These are phyloP conservation scores for Debaryomyces maramus DNA, from an alignment of 805 yeast species.

Conservation along the genomic window DNA sequence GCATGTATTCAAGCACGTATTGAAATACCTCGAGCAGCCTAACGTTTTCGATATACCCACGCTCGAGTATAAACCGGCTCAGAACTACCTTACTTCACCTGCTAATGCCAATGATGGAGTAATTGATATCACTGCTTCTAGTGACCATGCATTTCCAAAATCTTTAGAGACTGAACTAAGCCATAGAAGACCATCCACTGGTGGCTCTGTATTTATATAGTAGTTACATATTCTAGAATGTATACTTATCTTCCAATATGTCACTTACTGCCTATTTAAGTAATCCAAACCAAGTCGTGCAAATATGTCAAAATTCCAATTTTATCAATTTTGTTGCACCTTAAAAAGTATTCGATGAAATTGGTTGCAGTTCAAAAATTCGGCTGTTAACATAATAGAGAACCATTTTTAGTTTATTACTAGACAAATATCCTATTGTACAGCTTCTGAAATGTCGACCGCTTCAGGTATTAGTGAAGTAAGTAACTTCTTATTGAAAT, in stretches of 20 bases:
- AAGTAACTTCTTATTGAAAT: neutral
- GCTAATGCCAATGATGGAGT: neutral
- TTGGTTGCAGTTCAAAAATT: constrained; percentile 3
- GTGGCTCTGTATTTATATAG: constrained; percentile 10
- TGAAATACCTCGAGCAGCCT: constrained; percentile 18
- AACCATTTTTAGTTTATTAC: neutral
- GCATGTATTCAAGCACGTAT: constrained; percentile 35
- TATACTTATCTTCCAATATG: neutral
- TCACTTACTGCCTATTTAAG: neutral
- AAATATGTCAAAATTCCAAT: neutral
- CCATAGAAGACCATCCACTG: constrained; percentile 17
- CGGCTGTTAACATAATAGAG: neutral
- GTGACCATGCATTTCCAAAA: neutral
- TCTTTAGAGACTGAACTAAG: neutral
- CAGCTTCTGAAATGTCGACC: neutral
- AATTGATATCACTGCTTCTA: neutral
- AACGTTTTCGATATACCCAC: neutral
- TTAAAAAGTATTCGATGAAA: constrained; percentile 3
- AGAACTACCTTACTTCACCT: neutral
- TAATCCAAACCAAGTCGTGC: neutral
- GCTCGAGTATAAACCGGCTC: neutral
- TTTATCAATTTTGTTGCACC: constrained; percentile 7
- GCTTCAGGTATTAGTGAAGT: neutral
- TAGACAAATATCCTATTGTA: neutral
- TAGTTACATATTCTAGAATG: neutral